A percentile compares a stretch with the other conserved stretches of the same genome.
Conservation (phyloP, 2,329 filamentous ascomycete genomes). For the Orbilia blumenaviensis region DNA sequence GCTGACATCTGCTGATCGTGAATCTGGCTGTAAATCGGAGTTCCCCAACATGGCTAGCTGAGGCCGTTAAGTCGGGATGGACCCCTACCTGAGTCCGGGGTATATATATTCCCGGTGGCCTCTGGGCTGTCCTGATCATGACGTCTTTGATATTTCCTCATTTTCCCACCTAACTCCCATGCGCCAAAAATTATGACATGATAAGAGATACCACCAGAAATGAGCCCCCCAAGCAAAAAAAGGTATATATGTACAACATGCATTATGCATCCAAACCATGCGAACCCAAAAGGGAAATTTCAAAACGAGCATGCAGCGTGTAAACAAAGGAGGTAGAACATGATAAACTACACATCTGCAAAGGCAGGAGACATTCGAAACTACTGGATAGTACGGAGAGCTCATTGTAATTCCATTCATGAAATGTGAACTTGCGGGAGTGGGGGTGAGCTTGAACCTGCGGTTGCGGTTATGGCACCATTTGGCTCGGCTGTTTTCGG, state of each 20-base stretch:
- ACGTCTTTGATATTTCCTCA: slow-evolving; percentile 44
- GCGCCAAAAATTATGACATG: slow-evolving; percentile 4
- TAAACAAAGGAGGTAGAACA: not conserved
- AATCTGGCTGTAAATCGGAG: slow-evolving; percentile 44
- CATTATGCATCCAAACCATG: slow-evolving; percentile 1
- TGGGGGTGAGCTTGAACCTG: not conserved
- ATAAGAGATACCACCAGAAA: slow-evolving; percentile 1
- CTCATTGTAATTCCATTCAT: not conserved
- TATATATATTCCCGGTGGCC: not conserved
- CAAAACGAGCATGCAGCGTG: not conserved
- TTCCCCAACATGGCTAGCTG: slow-evolving; percentile 16
- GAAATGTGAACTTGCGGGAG: slow-evolving; percentile 22
- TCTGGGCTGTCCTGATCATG: slow-evolving; percentile 22
- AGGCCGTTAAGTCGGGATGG: not conserved
- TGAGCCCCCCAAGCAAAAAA: not conserved
- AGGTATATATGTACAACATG: not conserved
- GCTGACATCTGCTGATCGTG: slow-evolving; percentile 12
- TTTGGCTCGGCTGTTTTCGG: slow-evolving; percentile 1
- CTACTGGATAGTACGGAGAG: not conserved
- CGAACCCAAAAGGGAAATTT: not conserved
- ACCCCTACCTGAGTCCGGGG: slow-evolving; percentile 7
- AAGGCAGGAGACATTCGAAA: not conserved
- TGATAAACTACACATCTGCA: not conserved
- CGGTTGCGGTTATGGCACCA: not conserved
- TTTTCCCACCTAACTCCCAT: not conserved